Base-by-base conservation (phyloP, 768 basidiomycete genomes). In the Lentinula sp. region DNA sequence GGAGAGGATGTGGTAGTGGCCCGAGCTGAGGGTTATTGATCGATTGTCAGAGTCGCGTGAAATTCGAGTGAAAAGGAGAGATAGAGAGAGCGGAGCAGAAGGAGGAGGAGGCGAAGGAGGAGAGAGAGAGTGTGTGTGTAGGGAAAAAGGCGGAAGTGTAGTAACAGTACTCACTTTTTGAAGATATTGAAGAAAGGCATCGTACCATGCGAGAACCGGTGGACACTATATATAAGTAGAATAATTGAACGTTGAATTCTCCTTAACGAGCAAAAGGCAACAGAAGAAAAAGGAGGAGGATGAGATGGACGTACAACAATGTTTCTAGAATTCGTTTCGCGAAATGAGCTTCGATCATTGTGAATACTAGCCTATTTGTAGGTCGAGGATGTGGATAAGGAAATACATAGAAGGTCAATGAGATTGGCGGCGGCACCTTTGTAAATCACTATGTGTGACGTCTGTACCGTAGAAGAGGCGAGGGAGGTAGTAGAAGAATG, bases 191-290 rank as follows among this genome's bases (percentile, higher is more conserved):
- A 68, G 61, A 88, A 73, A 1, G 96, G 97, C 91, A 98, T 96
- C 0, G 96, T 97, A 1, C 86, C 90, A 74, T 94, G 85, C 35
- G 95, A 98, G 81, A 98, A 98, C 10, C 92, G 90, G 71, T 99
- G 97, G 1, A 99, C 85, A 68, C 91, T 93, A 3, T 28, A 28
- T 28, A 28, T 28, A 20, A 6, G 50, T 20, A 49, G n/a, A 36
- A 9, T 50, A 33, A 4, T 23, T 43, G 28, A 28, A 28, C 28
- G 28, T 28, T 28, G 1, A 3, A 28, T 28, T 28, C 28, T 28
- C 28, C 28, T 28, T 28, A 28, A 3, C 16, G 20, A 42, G 18
- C 43, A 15, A n/a, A 35, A 23, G 6, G 15, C 42, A 32, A n/a
- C 6, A 42, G 13, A 36, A n/a, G 48, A 8, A 39, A 28, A 5